Evolutionary conservation across 2,329 filamentous ascomycete species (phyloP).

Genomic region (Botrytis aclada): DNA sequence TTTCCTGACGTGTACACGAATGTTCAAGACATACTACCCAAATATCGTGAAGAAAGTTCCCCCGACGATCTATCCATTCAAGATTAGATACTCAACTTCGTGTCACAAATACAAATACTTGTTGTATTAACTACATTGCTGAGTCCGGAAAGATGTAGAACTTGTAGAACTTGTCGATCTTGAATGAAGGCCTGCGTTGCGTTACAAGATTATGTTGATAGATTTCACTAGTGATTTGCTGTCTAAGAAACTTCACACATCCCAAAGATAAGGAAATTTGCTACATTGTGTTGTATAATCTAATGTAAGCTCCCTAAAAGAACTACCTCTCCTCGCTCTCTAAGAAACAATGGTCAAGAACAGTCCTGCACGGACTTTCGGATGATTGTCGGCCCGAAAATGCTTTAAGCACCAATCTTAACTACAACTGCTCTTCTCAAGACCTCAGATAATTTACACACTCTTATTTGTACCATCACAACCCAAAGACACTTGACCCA

Average conservation of each 20-base stretch:
- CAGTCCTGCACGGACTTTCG: not conserved
- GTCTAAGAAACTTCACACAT: not conserved
- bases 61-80: not conserved
- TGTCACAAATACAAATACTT: not conserved
- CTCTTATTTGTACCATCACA: not conserved
- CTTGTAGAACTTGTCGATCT: not conserved
- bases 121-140: not conserved
- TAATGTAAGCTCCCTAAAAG: not conserved
- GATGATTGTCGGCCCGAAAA: constrained; percentile 5
- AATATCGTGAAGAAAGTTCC: not conserved
- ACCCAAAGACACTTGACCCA: not conserved
- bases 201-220: not conserved
- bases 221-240: not conserved
- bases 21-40: not conserved
- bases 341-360: not conserved
- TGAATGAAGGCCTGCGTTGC: not conserved
- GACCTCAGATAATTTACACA: not conserved
- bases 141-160: not conserved
- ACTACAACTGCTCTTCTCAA: not conserved
- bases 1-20: not conserved
- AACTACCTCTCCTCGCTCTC: not conserved
- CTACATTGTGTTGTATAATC: not conserved
- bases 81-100: not conserved
- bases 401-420: not conserved
- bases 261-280: not conserved